phyloP scores from a whole-genome alignment of 345 rosid genomes.

The Pistacia vera region DNA sequence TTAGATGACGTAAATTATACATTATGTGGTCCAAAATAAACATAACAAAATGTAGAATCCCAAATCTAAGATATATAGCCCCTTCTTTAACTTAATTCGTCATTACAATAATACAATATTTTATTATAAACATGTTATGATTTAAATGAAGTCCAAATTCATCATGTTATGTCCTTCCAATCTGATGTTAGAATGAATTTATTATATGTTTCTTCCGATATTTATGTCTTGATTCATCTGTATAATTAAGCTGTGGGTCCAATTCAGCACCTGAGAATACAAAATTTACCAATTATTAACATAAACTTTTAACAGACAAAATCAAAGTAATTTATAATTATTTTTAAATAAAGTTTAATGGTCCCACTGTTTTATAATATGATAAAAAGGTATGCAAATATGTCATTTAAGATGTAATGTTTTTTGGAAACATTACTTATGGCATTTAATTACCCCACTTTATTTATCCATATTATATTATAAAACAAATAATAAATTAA shows the following conservation, averaged over 20 bases:
- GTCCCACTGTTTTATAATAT: slow-evolving; percentile 9
- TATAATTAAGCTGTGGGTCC: slow-evolving; percentile 8
- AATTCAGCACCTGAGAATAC: not conserved
- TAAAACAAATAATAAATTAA: no score
- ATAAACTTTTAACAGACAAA: slow-evolving; percentile 1
- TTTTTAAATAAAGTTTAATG: not conserved
- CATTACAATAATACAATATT: no score
- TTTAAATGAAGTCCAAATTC: not conserved
- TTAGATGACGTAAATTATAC: no score
- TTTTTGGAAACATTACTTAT: not conserved
- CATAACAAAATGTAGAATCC: no score
- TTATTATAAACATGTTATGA: no score
- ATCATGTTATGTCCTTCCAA: not conserved
- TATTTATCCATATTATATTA: no score
- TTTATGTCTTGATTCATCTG: slow-evolving; percentile 12
- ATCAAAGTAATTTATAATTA: not conserved
- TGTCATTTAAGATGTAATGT: slow-evolving; percentile 1
- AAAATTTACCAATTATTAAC: slow-evolving; percentile 1
- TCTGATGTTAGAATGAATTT: no score
- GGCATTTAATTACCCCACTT: no score
- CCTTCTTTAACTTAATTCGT: no score
- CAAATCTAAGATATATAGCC: no score
- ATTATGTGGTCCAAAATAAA: no score
- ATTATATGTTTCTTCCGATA: no score
- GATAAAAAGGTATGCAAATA: not conserved